Evolutionary conservation across 2,329 filamentous ascomycete genomes (phyloP), one percentile per base, ranked within the genome.

Genomic region (Cladophialophora carrionii): DNA sequence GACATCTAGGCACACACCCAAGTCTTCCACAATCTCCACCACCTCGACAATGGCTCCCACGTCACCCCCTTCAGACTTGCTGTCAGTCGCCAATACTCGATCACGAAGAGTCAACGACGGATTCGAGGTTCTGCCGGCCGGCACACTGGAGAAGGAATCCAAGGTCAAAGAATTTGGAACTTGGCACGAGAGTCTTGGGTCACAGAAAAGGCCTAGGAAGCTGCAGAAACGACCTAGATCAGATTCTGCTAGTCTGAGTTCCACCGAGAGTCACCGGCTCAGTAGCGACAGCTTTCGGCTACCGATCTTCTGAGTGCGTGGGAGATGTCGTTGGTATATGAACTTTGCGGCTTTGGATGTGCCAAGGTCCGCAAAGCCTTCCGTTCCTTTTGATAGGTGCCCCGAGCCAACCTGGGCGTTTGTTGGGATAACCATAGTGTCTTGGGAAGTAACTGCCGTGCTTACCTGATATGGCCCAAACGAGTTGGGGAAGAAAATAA

Each of bases 71-170:
- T 37, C 61, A 26, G 65, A 62, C 48, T 62, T 56, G 9, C 14
- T 65, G 34, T 69, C 70, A 9, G 68, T 70, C 54, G 46, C 56
- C 12, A 70, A 66, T 52, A 71, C 60, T 48, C 65, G 64, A 34
- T 54, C 65, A 37, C 57, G 66, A 17, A 68, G 66, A 51, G 51
- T 71, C 49, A 71, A 71, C 31, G 55, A 62, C 14, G 69, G 69
- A 14, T 71, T 71, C 37, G 71, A 72, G 58, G 31, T 72, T 2
- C 58, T 71, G 20, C 71, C 69, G 14, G 68, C 66, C 5, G 71
- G 69, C 17, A 67, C 68, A 26, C 51, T 72, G 41, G 53, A 67
- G 7, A 67, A 68, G 31, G 56, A 51, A 52, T 41, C 61, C 7
- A 57, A 48, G 34, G 57, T 68, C 37, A 70, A 68, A 53, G 66